Conservation (phyloP, 352 stramenopile genomes). For the Globisporangium iwayamae region DNA sequence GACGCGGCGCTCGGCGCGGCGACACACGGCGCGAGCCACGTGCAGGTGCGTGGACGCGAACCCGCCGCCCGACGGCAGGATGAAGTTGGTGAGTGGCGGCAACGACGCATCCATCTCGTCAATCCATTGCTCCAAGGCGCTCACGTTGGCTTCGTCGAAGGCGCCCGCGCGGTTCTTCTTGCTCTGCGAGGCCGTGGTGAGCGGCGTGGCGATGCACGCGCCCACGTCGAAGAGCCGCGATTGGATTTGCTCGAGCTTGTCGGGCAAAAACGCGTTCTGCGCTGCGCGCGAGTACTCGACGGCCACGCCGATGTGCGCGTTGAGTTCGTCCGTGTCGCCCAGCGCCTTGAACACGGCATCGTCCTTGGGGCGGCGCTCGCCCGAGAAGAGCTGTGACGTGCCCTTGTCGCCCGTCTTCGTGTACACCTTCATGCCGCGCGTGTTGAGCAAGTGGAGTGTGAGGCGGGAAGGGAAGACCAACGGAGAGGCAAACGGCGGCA, state of each 20-base stretch:
- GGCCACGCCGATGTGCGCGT: constrained; percentile 67
- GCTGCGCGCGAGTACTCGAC: constrained; percentile 46
- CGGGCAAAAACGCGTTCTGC: constrained; percentile 43
- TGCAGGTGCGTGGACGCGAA: constrained; percentile 84
- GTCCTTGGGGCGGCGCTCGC: constrained; percentile 83
- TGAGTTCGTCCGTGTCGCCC: constrained; percentile 90
- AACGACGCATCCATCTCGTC: constrained; percentile 85
- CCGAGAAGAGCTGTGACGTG: constrained; percentile 90
- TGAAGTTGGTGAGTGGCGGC: constrained; percentile 84
- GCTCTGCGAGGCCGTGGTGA: constrained; percentile 51
- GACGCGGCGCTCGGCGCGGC: constrained; percentile 83
- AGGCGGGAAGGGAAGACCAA: background rate
- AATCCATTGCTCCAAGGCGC: constrained; percentile 78
- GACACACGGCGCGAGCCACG: constrained; percentile 78
- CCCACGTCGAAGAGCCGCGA: constrained; percentile 90
- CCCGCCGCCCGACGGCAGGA: constrained; percentile 75
- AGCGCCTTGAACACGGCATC: constrained; percentile 88
- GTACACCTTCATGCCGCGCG: constrained; percentile 85
- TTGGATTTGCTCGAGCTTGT: constrained; percentile 84
- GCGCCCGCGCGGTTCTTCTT: constrained; percentile 59
- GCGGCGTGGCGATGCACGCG: constrained; percentile 83
- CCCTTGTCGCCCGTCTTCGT: constrained; percentile 92
- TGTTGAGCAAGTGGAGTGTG: background rate
- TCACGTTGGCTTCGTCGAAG: constrained; percentile 68
- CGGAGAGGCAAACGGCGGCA: background rate